Base-by-base conservation (phyloP, 2,329 filamentous ascomycete species). In the Xylariaceae sp. region DNA sequence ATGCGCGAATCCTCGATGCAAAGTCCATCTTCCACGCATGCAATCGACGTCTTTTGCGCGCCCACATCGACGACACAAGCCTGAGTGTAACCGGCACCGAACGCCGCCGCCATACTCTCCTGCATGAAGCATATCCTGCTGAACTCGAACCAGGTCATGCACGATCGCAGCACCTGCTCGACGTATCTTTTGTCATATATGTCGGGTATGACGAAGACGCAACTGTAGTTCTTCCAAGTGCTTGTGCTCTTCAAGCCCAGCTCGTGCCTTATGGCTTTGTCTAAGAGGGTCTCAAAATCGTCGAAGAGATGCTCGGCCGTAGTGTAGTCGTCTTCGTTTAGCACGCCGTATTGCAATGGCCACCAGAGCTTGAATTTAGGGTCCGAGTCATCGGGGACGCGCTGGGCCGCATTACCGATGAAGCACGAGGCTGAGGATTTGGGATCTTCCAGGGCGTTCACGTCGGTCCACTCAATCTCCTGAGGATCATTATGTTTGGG, bases 21-120 rank as follows among this genome's bases (percentile, higher is more conserved):
- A 72, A 99, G 88, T 2, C 94, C 94, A 69, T 99, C 94, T 64
- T 99, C 94, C 11, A 99, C 92, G 61, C 94, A 99, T 56, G 92
- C 93, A 31, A 99, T 88, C 0, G 94, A 96, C 1, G 94, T 97
- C 78, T 99, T 99, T 68, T 97, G 91, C 1, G 94, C 93, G 12
- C 94, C 94, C 51, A 99, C 88, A 67, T 99, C 94, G 11, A 99
- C 91, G 50, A 99, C 91, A 63, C 94, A 99, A 17, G 90, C 89
- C 56, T 89, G 90, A 1, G 92, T 95, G 66, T 95, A 97, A 7
- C 94, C 94, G 4, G 93, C 94, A 12, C 94, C 94, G 68, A 96
- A 99, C 0, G 91, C 94, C 3, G 92, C 93, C 0, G 93, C 92
- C 66, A 97, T 83, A 65, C 91, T 96, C 73, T 99, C 94, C 69